Evolutionary conservation across 305 asterid species (phyloP), one percentile per base, ranked within the genome.

Genomic region (Solanum hybrid): DNA sequence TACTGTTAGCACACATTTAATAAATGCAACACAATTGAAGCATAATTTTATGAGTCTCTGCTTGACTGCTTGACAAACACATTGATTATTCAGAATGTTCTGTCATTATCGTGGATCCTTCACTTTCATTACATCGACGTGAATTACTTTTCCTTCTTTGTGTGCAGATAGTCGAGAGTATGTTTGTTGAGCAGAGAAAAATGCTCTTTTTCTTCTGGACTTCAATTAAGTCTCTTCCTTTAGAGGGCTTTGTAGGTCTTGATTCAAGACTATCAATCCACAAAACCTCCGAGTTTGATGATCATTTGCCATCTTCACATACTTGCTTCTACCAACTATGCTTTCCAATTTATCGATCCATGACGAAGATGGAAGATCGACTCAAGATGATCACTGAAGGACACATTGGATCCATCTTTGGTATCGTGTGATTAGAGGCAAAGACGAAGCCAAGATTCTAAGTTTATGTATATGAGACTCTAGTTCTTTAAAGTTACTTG

Each of bases 181-280:
- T 98, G 99, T 89, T 97, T 9, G 88, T 91, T 24, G 97, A 96
- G 92, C 96, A 95, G 94, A 95, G 91, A 89, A 95, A 91, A 90
- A 88, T 92, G 89, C 96, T 97, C 88, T 94, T 97, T 84, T 96
- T 93, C 94, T 97, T 96, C 91, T 96, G 98, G 99, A 97, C 99
- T 38, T 97, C 99, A 10, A 92, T 96, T 87, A 97, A 95, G 89
- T 93, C 93, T 90, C 90, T 97, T 38, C 99, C 99, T 2, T 66
- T 94, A 10, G 98, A 96, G 91, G 99, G 99, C 13, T 97, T 97
- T 91, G 87, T 95, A 34, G 98, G 97, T 24, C 87, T 97, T 94
- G 93, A 93, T 85, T 95, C 97, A 27, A 93, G 93, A 71, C 95
- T 96, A 66, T 87, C 80, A 95, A 94, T 98, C 89, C 94, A 93